These are phyloP conservation scores for Botrytis medusae DNA, from an alignment of 2,329 filamentous ascomycete genomes.

Conservation along the genomic window DNA sequence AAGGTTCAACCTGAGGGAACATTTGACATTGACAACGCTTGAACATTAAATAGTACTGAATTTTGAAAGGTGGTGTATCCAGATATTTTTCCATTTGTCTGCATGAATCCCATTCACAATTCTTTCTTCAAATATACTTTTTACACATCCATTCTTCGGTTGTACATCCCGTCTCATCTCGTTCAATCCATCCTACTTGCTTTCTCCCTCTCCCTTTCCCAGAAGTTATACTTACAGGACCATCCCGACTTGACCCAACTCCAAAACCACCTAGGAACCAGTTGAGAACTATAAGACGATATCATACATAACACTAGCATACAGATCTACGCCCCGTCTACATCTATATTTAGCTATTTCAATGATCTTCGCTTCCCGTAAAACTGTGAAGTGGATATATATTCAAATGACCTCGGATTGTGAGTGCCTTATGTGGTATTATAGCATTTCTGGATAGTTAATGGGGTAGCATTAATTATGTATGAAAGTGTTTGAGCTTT, in stretches of 20 bases:
- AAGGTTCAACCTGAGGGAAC: not conserved
- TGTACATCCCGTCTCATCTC: not conserved
- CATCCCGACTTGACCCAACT: not conserved
- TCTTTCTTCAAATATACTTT: not conserved
- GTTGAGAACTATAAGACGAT: not conserved
- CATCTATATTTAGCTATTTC: not conserved
- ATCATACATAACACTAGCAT: not conserved
- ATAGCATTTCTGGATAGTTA: not conserved
- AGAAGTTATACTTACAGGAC: not conserved
- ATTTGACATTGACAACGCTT: not conserved
- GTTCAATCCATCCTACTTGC: not conserved
- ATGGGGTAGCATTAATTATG: not conserved
- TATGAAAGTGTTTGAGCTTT: not conserved
- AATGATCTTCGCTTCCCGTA: not conserved
- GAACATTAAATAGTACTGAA: not conserved
- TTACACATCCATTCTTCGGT: not conserved
- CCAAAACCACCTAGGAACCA: not conserved
- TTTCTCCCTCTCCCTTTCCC: not conserved
- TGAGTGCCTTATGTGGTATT: not conserved
- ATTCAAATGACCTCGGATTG: not conserved
- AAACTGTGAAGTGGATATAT: not conserved
- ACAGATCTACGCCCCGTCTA: not conserved
- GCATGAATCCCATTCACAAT: not conserved
- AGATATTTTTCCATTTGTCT: not conserved
- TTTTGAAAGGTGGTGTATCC: not conserved